These are phyloP conservation scores for Neoarthrinium moseri DNA, from an alignment of 2,329 filamentous ascomycete genomes.

Conservation along the genomic window DNA sequence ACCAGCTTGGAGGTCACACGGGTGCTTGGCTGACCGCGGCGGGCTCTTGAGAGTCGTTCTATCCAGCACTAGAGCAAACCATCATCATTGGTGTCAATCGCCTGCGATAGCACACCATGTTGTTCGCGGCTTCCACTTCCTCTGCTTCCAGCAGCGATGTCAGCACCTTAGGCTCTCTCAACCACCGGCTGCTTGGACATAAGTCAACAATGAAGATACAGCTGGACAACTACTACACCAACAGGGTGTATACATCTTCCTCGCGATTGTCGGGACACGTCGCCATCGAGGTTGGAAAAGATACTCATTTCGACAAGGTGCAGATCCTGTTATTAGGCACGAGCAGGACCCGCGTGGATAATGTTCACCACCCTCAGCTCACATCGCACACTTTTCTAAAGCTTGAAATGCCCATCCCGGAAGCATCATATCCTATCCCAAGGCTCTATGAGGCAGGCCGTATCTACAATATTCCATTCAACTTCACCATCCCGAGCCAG, in stretches of 20 bases:
- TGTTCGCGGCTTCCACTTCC: constrained; percentile 12
- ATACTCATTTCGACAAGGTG: constrained; percentile 49
- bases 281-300: constrained; percentile 40
- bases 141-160: constrained; percentile 14
- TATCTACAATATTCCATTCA: constrained; percentile 53
- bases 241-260: constrained; percentile 56
- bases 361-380: constrained; percentile 45
- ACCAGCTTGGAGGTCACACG: too few species aligned
- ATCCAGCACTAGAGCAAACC: too few species aligned
- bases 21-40: too few species aligned
- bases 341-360: constrained; percentile 50
- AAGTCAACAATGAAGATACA: constrained; percentile 45
- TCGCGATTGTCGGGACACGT: constrained; percentile 50
- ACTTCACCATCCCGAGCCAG: constrained; percentile 58
- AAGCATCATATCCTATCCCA: constrained; percentile 44
- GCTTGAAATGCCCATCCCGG: constrained; percentile 35
- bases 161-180: constrained; percentile 13
- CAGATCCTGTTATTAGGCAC: constrained; percentile 53
- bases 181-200: constrained; percentile 16
- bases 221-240: constrained; percentile 51
- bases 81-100: too few species aligned
- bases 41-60: too few species aligned
- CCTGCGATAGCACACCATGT: too few species aligned
- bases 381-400: constrained; percentile 48
- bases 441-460: constrained; percentile 46